These are phyloP conservation scores for Chenopodium berlandieri DNA, from an alignment of 148 eudicot genomes.

Conservation along the genomic window DNA sequence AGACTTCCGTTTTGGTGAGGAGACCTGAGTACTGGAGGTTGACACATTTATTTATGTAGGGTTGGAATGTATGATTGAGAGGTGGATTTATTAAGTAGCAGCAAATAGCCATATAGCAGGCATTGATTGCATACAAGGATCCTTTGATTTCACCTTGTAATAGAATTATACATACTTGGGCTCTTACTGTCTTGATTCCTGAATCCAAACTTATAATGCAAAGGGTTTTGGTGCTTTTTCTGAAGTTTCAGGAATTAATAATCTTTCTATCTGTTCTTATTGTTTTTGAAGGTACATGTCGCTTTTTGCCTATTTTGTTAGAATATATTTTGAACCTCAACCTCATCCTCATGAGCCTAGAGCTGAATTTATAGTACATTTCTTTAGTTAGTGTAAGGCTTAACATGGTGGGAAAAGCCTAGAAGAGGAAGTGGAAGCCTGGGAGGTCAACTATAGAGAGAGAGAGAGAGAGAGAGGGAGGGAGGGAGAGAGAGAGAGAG, in stretches of 20 bases:
- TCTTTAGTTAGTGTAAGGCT: not conserved
- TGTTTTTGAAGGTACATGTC: not conserved
- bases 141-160: too few relatives aligned
- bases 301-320: too few relatives aligned
- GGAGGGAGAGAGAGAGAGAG: too few relatives aligned
- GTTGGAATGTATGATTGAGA: not conserved
- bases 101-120: not conserved
- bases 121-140: too few relatives aligned
- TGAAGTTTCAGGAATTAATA: too few relatives aligned
- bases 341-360: not conserved
- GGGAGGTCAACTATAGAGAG: not conserved
- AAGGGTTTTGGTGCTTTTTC: not conserved
- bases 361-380: not conserved
- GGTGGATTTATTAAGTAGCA: not conserved
- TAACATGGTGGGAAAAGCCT: not conserved
- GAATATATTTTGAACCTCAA: not conserved
- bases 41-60: not conserved
- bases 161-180: not conserved
- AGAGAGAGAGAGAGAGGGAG: too few relatives aligned
- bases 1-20: not conserved
- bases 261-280: too few relatives aligned
- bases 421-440: not conserved
- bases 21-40: not conserved
- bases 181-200: not conserved
- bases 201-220: not conserved